These are phyloP conservation scores for Penicillium paradoxum DNA, from an alignment of 495 filamentous ascomycete species.

Conservation along the genomic window DNA sequence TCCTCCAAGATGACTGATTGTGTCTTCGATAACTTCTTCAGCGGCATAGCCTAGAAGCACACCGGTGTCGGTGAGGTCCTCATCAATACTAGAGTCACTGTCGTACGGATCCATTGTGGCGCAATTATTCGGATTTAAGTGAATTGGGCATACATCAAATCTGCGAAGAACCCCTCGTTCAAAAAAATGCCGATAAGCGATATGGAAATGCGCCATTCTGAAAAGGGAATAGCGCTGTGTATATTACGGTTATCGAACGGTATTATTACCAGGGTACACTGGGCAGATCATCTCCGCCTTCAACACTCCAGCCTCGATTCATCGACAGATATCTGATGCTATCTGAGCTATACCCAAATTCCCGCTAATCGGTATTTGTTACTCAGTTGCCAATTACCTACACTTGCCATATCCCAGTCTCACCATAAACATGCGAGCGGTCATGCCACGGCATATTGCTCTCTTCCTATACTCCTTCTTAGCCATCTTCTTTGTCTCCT, in stretches of 20 bases:
- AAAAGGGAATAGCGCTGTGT: neutral
- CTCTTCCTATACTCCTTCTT: constrained; percentile 6
- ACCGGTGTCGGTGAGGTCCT: constrained; percentile 75
- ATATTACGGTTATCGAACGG: neutral
- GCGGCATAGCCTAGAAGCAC: constrained; percentile 90
- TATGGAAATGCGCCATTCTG: constrained; percentile 11
- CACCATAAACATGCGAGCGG: neutral
- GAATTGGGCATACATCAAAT: constrained; percentile 4
- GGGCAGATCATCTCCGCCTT: neutral
- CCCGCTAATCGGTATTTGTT: neutral
- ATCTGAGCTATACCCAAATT: neutral
- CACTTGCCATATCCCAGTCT: neutral
- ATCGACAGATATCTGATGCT: neutral
- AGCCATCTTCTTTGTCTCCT: constrained; percentile 12
- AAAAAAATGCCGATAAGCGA: constrained; percentile 32
- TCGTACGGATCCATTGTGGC: constrained; percentile 72
- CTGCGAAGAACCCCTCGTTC: constrained; percentile 17
- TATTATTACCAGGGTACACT: neutral
- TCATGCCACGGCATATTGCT: neutral
- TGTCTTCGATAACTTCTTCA: constrained; percentile 73
- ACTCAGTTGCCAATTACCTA: neutral
- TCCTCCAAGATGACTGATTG: constrained; percentile 85
- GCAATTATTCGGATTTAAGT: constrained; percentile 1
- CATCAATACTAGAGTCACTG: constrained; percentile 65
- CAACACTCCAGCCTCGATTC: neutral